Base-by-base conservation (phyloP, 1,139 yeast species). In the Yamadazyma aaseri region DNA sequence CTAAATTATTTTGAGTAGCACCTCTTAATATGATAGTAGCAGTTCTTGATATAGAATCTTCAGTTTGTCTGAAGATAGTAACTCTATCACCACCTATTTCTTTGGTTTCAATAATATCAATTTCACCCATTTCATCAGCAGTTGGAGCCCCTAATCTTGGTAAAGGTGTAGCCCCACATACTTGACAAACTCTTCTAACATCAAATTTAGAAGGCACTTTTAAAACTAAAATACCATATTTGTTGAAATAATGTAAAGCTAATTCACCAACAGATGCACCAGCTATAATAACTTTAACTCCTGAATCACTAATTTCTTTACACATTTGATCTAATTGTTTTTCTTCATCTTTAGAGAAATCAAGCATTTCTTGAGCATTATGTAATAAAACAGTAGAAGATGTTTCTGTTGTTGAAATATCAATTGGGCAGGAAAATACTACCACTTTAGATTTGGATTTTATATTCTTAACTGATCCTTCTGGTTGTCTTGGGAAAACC, bases 31-130 rank as follows among this genome's bases (percentile, higher is more conserved):
- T 82, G 49, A 92, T 89, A 6, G 98, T 92, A 9, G 97, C 82
- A 4, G 98, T 92, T 55, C 75, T 58, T 12, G 74, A 65, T 49
- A 86, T 74, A 20, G 95, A 80, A 13, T 44, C 36, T 39, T 71
- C 70, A 45, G 79, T 83, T 63, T 92, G 98, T 58, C 89, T 78
- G 70, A 92, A 90, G 21, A 94, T 76, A 8, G 98, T 92, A 26
- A 92, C 98, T 58, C 97, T 78, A 63, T 94, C 97, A 36, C 97
- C 97, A 47, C 98, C 98, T 55, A 92, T 87, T 66, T 92, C 98
- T 50, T 78, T 76, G 15, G 96, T 85, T 66, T 86, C 96, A 33
- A 94, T 92, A 17, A 83, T 62, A 58, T 92, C 98, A 45, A 92
- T 77, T 29, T 74, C 61, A 38, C 98, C 98, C 73, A 86, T 76